phyloP scores from a whole-genome alignment of 192 early-diverging fungal species.

The Mortierella antarctica region DNA sequence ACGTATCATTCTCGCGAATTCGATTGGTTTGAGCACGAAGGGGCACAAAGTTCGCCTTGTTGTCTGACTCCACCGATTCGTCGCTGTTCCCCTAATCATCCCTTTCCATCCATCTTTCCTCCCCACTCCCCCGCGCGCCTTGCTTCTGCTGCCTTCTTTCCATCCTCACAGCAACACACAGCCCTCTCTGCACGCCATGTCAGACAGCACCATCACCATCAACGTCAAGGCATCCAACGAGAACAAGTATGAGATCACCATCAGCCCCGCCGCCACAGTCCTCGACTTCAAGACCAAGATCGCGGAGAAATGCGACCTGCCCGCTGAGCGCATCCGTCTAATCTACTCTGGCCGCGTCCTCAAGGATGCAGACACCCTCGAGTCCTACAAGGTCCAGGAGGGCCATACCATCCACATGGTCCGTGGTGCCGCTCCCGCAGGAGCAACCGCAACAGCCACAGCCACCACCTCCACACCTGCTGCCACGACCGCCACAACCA shows the following conservation, averaged over 20 bases:
- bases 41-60: too few relatives aligned
- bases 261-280: conserved; percentile 71
- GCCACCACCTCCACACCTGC: conserved; percentile 46
- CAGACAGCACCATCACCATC: conserved; percentile 60
- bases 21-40: too few relatives aligned
- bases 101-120: too few relatives aligned
- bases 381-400: conserved; percentile 84
- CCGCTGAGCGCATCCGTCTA: conserved; percentile 80
- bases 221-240: conserved; percentile 83
- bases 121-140: too few relatives aligned
- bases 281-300: conserved; percentile 83
- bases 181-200: too few relatives aligned
- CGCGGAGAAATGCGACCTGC: conserved; percentile 69
- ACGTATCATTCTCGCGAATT: too few relatives aligned
- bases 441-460: conserved; percentile 40
- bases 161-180: too few relatives aligned
- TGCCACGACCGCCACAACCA: conserved; percentile 44
- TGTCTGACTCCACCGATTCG: too few relatives aligned
- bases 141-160: too few relatives aligned
- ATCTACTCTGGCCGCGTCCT: conserved; percentile 95
- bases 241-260: conserved; percentile 72
- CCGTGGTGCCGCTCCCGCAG: conserved; percentile 65
- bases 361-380: conserved; percentile 87
- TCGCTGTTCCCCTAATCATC: too few relatives aligned
- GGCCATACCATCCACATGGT: conserved; percentile 96